Conservation (phyloP, 768 basidiomycete species). For the Tremella yokohamensis region DNA sequence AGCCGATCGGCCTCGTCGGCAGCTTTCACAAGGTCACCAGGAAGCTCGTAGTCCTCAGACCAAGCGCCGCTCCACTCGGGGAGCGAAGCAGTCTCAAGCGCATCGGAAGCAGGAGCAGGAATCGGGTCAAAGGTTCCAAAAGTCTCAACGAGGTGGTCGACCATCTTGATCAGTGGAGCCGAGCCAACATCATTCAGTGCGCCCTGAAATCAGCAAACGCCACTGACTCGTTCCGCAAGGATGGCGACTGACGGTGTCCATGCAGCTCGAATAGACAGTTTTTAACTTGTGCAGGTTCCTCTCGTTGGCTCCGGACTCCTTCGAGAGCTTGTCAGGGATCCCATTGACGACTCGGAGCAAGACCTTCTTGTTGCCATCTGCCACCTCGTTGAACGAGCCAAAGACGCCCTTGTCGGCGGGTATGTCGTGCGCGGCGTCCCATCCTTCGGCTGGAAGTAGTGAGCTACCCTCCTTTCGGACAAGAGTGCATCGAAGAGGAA, state of each 20-base stretch:
- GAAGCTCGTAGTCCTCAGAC: conserved; percentile 30
- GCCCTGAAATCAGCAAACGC: conserved; percentile 40
- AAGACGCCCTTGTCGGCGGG: conserved; percentile 77
- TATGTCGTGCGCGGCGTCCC: conserved; percentile 75
- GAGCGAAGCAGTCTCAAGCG: background rate
- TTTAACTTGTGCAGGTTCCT: conserved; percentile 50
- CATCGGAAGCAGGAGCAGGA: conserved; percentile 22
- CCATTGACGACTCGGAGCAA: conserved; percentile 59
- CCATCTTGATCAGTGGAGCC: conserved; percentile 66
- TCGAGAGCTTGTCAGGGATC: conserved; percentile 18
- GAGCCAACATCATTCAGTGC: conserved; percentile 69
- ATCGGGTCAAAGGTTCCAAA: conserved; percentile 44
- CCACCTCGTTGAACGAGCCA: conserved; percentile 68
- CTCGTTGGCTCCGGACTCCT: conserved; percentile 60
- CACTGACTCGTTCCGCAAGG: background rate
- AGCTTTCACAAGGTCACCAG: conserved; percentile 22
- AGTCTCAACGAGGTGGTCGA: conserved; percentile 57
- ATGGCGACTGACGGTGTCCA: conserved; percentile 59
- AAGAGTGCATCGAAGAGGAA: too few relatives aligned
- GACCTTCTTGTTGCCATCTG: conserved; percentile 61
- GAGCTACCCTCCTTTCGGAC: conserved; percentile 8
- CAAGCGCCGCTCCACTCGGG: conserved; percentile 38
- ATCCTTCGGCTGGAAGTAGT: conserved; percentile 71
- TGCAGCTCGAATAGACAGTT: conserved; percentile 73
- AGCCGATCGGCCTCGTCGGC: conserved; percentile 14